Evolutionary conservation across 1,284 basidiomycete genomes (phyloP).

Genomic region (Ceratobasidium sp.): DNA sequence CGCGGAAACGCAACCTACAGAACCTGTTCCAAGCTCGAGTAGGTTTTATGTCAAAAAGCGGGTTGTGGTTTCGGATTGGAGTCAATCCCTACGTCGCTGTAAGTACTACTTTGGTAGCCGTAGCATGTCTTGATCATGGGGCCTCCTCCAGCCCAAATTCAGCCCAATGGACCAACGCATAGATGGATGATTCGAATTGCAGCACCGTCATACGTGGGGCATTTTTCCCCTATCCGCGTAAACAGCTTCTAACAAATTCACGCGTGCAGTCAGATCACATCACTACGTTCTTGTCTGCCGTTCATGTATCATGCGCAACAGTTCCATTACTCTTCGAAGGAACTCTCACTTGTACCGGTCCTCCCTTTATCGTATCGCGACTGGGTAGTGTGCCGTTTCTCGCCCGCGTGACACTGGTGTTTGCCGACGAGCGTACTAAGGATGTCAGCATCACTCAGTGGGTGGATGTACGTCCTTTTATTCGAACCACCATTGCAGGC

Average conservation of each 20-base stretch:
- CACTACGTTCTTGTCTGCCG: slow-evolving; percentile 17
- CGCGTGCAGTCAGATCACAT: slow-evolving; percentile 19
- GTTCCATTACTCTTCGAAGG: slow-evolving; percentile 25
- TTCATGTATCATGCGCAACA: slow-evolving; percentile 21
- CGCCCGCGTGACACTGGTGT: slow-evolving; percentile 20
- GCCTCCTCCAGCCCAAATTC: slow-evolving; percentile 1
- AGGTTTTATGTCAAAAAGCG: slow-evolving; percentile 33
- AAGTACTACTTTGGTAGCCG: not conserved
- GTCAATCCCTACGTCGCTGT: slow-evolving; percentile 27
- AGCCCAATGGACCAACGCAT: slow-evolving; percentile 26
- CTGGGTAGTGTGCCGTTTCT: slow-evolving; percentile 14
- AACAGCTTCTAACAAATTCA: not conserved
- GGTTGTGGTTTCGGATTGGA: slow-evolving; percentile 34
- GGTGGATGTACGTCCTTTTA: slow-evolving; percentile 25
- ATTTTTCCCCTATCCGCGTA: not conserved
- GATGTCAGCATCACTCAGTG: slow-evolving; percentile 29
- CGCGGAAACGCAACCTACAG: not conserved
- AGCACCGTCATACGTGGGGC: slow-evolving; percentile 21
- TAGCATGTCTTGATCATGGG: too few relatives aligned
- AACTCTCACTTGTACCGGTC: slow-evolving; percentile 12
- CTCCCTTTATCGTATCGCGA: slow-evolving; percentile 26
- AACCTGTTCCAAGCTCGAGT: slow-evolving; percentile 6
- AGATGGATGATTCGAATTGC: slow-evolving; percentile 31
- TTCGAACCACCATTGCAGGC: not conserved
- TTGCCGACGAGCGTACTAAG: slow-evolving; percentile 31